Evolutionary conservation across 208 protist species (phyloP).

Genomic region (Trypanosoma avium): DNA sequence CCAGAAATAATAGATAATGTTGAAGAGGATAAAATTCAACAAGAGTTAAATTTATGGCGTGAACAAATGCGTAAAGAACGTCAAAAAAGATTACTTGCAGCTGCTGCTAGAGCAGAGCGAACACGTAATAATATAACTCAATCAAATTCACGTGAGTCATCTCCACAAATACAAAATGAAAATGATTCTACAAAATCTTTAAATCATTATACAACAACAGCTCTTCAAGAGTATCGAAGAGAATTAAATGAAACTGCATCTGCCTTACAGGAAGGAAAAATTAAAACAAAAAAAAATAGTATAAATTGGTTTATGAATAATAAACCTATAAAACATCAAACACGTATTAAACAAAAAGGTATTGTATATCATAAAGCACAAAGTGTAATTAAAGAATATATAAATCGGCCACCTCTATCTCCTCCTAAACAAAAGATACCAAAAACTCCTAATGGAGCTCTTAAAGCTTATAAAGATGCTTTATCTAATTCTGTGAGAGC

Average conservation of each 20-base stretch:
- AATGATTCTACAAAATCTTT: not conserved
- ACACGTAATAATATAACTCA: not conserved
- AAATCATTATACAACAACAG: not conserved
- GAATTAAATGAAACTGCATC: constrained; percentile 27
- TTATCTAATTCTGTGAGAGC: not conserved
- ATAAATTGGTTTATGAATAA: too few relatives aligned
- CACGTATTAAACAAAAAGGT: constrained; percentile 13
- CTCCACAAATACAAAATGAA: not conserved
- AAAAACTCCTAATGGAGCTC: constrained; percentile 1
- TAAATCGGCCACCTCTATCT: constrained; percentile 3
- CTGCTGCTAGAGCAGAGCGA: constrained; percentile 2
- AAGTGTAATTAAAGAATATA: constrained; percentile 38
- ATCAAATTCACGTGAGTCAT: not conserved
- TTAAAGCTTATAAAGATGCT: constrained; percentile 22
- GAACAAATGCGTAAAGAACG: constrained; percentile 40
- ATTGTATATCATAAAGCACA: constrained; percentile 30
- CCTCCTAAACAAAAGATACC: not conserved
- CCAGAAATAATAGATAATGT: not conserved
- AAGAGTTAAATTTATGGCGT: constrained; percentile 29
- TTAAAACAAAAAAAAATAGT: too few relatives aligned
- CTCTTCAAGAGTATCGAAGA: constrained; percentile 29
- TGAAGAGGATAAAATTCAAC: constrained; percentile 28
- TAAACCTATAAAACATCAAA: not conserved
- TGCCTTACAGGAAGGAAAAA: not conserved
- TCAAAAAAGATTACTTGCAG: constrained; percentile 19